Conservation (phyloP, 2,329 filamentous ascomycete genomes). For the Zalaria sp. region DNA sequence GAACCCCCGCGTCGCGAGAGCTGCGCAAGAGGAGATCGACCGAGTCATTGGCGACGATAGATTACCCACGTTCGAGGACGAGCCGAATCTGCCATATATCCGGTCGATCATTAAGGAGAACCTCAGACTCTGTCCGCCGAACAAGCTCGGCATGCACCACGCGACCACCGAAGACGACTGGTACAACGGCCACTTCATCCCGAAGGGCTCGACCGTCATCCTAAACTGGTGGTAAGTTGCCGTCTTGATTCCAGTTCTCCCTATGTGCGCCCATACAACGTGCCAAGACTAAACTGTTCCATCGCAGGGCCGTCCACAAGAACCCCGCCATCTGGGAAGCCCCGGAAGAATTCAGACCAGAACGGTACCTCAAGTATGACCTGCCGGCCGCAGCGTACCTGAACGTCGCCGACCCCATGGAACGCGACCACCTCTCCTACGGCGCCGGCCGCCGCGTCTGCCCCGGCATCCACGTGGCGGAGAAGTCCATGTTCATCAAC, state of each 20-base stretch:
- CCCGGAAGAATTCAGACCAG: constrained; percentile 18
- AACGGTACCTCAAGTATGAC: constrained; percentile 6
- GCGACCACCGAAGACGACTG: constrained; percentile 20
- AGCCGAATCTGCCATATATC: constrained; percentile 35
- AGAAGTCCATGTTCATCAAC: constrained; percentile 22
- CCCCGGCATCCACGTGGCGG: constrained; percentile 22
- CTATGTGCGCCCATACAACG: not conserved
- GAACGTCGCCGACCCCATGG: constrained; percentile 16
- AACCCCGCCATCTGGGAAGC: constrained; percentile 14
- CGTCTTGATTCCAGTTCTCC: not conserved
- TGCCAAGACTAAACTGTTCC: constrained; percentile 6
- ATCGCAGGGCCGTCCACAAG: constrained; percentile 13
- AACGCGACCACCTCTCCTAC: constrained; percentile 22
- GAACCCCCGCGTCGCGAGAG: not conserved
- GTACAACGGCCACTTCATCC: constrained; percentile 23
- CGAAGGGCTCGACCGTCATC: constrained; percentile 17
- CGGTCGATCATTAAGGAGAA: constrained; percentile 44
- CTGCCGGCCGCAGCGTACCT: constrained; percentile 18
- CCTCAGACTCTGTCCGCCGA: constrained; percentile 40
- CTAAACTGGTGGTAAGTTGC: constrained; percentile 19
- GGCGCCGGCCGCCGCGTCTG: constrained; percentile 21
- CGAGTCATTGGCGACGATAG: constrained; percentile 11
- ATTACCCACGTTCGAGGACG: constrained; percentile 8
- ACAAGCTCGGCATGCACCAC: constrained; percentile 24
- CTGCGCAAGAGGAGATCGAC: constrained; percentile 15